phyloP scores from a whole-genome alignment of 1,284 basidiomycete species.

The Mycena sp. region DNA sequence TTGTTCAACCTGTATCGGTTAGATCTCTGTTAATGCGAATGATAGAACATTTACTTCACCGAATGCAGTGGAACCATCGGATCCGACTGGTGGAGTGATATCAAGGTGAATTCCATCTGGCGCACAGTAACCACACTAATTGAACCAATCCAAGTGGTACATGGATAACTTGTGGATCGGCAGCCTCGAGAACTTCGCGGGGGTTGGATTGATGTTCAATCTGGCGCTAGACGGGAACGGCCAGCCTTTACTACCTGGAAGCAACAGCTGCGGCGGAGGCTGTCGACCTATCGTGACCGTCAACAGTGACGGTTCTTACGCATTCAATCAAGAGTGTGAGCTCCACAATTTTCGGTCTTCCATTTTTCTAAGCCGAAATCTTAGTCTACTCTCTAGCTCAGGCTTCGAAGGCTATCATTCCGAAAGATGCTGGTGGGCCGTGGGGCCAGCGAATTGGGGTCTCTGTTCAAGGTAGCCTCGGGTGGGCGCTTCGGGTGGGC shows the following conservation, averaged over 20 bases:
- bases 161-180: conserved; percentile 70
- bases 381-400: conserved; percentile 81
- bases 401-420: conserved; percentile 75
- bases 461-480: conserved; percentile 62
- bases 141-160: conserved; percentile 62
- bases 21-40: not conserved
- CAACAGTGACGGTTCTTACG: too few relatives aligned
- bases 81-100: conserved; percentile 80
- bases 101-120: conserved; percentile 58
- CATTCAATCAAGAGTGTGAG: conserved; percentile 74
- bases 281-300: conserved; percentile 66
- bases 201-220: conserved; percentile 74
- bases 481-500: conserved; percentile 67
- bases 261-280: conserved; percentile 67
- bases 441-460: conserved; percentile 75
- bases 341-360: conserved; percentile 3
- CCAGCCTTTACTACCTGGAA: conserved; percentile 69
- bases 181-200: conserved; percentile 14
- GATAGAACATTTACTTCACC: conserved; percentile 53
- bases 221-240: conserved; percentile 68
- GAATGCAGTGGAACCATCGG: conserved; percentile 57
- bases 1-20: not conserved
- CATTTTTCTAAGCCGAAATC: not conserved
- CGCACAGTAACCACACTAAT: conserved; percentile 11
- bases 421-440: conserved; percentile 72